Base-by-base conservation (phyloP, 2,329 filamentous ascomycete species). In the Hypoxylon sp. region DNA sequence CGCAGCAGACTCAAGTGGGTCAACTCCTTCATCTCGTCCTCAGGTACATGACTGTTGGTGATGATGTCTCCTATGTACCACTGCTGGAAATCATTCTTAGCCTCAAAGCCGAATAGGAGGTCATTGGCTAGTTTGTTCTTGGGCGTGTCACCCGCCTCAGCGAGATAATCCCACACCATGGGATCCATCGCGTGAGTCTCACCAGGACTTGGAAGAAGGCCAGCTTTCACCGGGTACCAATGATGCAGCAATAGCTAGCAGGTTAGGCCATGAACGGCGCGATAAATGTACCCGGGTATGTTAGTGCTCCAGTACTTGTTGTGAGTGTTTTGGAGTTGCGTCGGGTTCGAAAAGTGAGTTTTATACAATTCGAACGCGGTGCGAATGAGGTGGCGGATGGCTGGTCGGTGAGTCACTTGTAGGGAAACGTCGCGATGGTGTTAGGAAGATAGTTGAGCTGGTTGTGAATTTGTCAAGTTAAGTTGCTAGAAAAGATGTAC, bases 31-130 rank as follows among this genome's bases (percentile, higher is more conserved):
- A 81, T 58, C 5, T 79, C 77, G 0, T 74, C 72, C 2, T 63
- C 64, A 2, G 74, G 66, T 1, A 64, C 77, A 14, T 61, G 63
- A 2, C 77, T 72, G 11, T 72, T 73, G 6, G 71, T 69, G 17
- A 79, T 73, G 11, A 77, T 49, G 3, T 74, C 69, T 40, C 59
- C 55, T 13, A 80, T 63, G 48, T 77, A 80, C n/a, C 74, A 57
- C n/a, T 56, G 66, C 2, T 78, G 64, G 5, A 72, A 70, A 3
- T 77, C 72, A 64, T 76, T 68, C 7, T 63, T 22, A 13, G 76
- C 63, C 44, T 80, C 70, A 62, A 81, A 81, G 31, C 78, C 77
- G 62, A 73, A 76, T 33, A 81, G 71, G 13, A 79, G 72, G 57
- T 79, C 72, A 5, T 76, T 61, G 3, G 74, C 71, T 6, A 75